Conservation (phyloP, 2,329 filamentous ascomycete genomes). For the Orbilia blumenaviensis region DNA sequence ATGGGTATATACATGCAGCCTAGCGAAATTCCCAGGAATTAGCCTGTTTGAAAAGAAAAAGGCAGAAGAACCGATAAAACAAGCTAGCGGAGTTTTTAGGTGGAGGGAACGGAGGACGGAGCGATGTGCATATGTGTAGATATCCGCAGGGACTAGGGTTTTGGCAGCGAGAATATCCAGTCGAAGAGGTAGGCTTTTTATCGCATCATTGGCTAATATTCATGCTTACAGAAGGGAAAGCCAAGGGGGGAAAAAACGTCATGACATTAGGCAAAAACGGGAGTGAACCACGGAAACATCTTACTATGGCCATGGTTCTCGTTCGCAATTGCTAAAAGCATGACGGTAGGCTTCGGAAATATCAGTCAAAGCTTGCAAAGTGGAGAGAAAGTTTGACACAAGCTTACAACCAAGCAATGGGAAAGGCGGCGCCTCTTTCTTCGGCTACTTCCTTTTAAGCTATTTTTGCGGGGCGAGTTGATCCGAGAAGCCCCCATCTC, state of each 20-base stretch:
- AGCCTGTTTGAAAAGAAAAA: slow-evolving; percentile 14
- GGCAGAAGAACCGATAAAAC: slow-evolving; percentile 13
- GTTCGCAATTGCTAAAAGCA: not conserved
- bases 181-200: not conserved
- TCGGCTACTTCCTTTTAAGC: slow-evolving; percentile 49
- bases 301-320: slow-evolving; percentile 32
- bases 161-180: not conserved
- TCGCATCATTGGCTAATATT: slow-evolving; percentile 44
- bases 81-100: slow-evolving; percentile 22
- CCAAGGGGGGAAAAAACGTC: slow-evolving; percentile 17
- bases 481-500: slow-evolving; percentile 33
- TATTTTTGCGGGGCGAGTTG: slow-evolving; percentile 54
- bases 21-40: slow-evolving; percentile 47
- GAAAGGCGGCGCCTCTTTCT: slow-evolving; percentile 43
- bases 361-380: too few species aligned
- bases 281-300: slow-evolving; percentile 51
- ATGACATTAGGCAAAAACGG: slow-evolving; percentile 53
- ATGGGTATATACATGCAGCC: slow-evolving; percentile 21
- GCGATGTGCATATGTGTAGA: not conserved
- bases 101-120: not conserved
- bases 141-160: not conserved
- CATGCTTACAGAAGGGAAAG: too few species aligned
- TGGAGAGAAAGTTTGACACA: not conserved
- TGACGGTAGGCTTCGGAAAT: slow-evolving; percentile 28
- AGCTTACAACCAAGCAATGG: slow-evolving; percentile 9